These are phyloP conservation scores for Harringtonia aguacate DNA, from an alignment of 2,329 filamentous ascomycete species.

Conservation along the genomic window DNA sequence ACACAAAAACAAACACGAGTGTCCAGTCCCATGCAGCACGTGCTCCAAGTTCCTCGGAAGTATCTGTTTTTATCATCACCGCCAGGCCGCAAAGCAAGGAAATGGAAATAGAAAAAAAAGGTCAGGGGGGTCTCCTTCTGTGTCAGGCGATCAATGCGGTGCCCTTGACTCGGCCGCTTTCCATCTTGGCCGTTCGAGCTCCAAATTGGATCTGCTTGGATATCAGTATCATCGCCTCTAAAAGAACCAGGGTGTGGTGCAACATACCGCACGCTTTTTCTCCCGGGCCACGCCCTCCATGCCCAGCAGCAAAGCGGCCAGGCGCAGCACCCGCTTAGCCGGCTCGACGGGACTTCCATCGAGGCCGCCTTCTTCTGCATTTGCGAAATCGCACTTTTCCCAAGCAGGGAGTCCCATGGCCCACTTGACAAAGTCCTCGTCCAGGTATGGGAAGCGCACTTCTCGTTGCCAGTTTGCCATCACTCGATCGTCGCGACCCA, in stretches of 20 bases:
- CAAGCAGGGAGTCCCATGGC: conserved; percentile 63
- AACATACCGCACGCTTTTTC: conserved; percentile 77
- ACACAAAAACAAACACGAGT: conserved; percentile 36
- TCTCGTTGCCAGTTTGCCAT: conserved; percentile 86
- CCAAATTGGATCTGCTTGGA: conserved; percentile 74
- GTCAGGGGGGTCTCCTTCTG: too few species aligned
- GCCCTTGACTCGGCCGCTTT: conserved; percentile 56
- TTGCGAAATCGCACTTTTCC: conserved; percentile 83
- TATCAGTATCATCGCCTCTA: not conserved
- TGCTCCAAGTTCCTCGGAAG: conserved; percentile 47
- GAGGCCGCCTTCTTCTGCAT: conserved; percentile 21
- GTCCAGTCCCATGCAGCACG: conserved; percentile 6
- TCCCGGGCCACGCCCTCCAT: conserved; percentile 66
- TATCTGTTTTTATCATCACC: conserved; percentile 65
- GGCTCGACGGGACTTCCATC: conserved; percentile 46
- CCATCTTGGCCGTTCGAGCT: conserved; percentile 74
- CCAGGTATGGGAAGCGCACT: conserved; percentile 80
- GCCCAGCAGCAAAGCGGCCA: conserved; percentile 64
- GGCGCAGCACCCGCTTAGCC: conserved; percentile 69
- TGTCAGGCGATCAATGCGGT: conserved; percentile 46
- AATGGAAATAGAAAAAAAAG: too few species aligned
- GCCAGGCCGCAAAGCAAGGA: conserved; percentile 25
- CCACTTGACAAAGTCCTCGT: conserved; percentile 77
- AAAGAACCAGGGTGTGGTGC: not conserved
- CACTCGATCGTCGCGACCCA: conserved; percentile 86